phyloP scores from a whole-genome alignment of 208 protist species.

The Trypanosoma melophagium region DNA sequence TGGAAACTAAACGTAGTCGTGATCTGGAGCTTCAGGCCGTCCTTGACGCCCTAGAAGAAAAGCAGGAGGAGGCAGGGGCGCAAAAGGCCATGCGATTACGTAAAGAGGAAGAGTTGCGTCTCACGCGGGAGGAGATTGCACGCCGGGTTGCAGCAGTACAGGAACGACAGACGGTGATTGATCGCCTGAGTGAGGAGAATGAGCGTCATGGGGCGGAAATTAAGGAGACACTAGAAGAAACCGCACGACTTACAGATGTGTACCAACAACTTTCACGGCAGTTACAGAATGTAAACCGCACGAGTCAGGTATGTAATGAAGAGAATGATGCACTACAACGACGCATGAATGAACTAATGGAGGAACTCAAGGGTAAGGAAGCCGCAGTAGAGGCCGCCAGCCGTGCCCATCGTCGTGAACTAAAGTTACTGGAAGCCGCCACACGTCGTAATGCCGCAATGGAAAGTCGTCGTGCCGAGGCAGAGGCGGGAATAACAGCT shows the following conservation, averaged over 20 bases:
- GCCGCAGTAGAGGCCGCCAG: conserved; percentile 41
- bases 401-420: conserved; percentile 46
- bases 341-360: conserved; percentile 52
- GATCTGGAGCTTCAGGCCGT: conserved; percentile 50
- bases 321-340: conserved; percentile 75
- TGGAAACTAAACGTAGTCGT: conserved; percentile 48
- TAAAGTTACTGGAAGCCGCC: conserved; percentile 70
- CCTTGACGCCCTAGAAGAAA: conserved; percentile 38
- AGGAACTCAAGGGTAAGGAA: conserved; percentile 70
- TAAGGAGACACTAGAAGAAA: conserved; percentile 39
- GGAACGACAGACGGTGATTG: conserved; percentile 47
- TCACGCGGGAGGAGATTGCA: conserved; percentile 58
- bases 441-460: conserved; percentile 69
- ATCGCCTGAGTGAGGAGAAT: conserved; percentile 62
- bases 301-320: conserved; percentile 90
- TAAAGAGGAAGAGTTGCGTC: conserved; percentile 83
- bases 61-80: conserved; percentile 56
- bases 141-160: conserved; percentile 33
- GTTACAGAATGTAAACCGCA: conserved; percentile 73
- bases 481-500: conserved; percentile 43
- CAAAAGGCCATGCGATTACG: conserved; percentile 58
- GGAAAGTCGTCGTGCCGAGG: conserved; percentile 54
- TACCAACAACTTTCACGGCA: conserved; percentile 79
- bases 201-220: conserved; percentile 47
- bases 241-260: conserved; percentile 65